Evolutionary conservation across 1,284 basidiomycete genomes (phyloP), one percentile per base, ranked within the genome.

Genomic region (Pulchroboletus neoregius): DNA sequence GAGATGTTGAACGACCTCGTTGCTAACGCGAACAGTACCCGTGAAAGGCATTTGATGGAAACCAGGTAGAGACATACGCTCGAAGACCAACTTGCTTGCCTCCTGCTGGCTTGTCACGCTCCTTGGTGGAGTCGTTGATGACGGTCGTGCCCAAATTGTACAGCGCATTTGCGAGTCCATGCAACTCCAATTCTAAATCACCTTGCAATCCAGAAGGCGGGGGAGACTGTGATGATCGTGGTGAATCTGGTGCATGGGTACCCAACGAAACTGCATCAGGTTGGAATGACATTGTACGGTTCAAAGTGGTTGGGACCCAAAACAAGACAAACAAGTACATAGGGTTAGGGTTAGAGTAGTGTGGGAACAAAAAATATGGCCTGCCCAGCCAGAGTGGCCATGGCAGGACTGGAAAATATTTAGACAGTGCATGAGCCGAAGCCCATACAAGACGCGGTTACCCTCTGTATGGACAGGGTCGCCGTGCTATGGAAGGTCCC

Each of bases 141-240:
- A 87, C 84, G 0, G 86, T 87, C 6, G 84, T 86, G 13, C 85
- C 86, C 5, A 89, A 70, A 53, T 88, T 86, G 58, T 88, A 88
- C 18, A 89, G 66, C 1, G 82, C 80, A 49, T 84, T 83, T 12
- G 83, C 84, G 8, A 89, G 79, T 0, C 80, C 84, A 26, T 86
- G 66, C 1, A 89, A 62, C 61, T 88, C 85, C n/a, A 85, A 65
- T 58, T 89, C 86, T 9, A 88, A 62, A 56, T 88, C 85, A 13
- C 85, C 86, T 56, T 87, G 84, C 0, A 68, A 34, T 1, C 86
- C 85, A 2, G 71, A 58, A 4, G 86, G 85, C 0, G 80, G 73
- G 23, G 85, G 83, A 13, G 85, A 86, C 59, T 85, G 78, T 0
- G 83, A 82, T 10, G 78, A 71, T 38, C 84, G 74, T 2, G 84